Percentiles rank a stretch among this genome's conserved stretches.
Evolutionary conservation across 1,284 basidiomycete genomes (phyloP).

Genomic region (Tilletia walkeri): DNA sequence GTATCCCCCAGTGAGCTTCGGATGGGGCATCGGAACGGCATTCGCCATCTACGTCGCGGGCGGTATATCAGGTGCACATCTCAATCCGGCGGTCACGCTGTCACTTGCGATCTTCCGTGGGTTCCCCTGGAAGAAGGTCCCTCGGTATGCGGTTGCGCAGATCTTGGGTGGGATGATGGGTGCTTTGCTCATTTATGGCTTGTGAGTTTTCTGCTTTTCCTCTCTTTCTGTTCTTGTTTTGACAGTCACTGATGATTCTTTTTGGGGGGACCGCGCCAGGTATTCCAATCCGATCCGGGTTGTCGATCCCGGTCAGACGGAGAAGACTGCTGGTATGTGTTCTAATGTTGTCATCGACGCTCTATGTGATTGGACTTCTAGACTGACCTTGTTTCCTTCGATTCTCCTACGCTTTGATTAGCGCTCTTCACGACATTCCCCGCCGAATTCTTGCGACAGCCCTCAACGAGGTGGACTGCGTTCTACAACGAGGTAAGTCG

Average conservation of each 20-base stretch:
- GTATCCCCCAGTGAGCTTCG: background rate
- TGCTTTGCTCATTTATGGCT: slow-evolving; percentile 8
- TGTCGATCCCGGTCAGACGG: slow-evolving; percentile 40
- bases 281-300: slow-evolving; percentile 23
- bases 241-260: background rate
- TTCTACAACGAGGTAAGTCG: slow-evolving; percentile 27
- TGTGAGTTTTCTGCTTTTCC: background rate
- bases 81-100: slow-evolving; percentile 59
- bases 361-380: too few relatives aligned
- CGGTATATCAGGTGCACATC: background rate
- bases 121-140: slow-evolving; percentile 65
- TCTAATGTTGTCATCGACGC: too few relatives aligned
- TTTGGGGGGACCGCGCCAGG: background rate
- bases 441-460: slow-evolving; percentile 17
- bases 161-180: background rate
- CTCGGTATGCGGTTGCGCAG: slow-evolving; percentile 6
- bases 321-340: slow-evolving; percentile 17
- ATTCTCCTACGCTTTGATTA: background rate
- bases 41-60: background rate
- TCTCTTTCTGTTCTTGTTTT: background rate
- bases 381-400: too few relatives aligned
- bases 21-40: slow-evolving; percentile 5
- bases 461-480: slow-evolving; percentile 6
- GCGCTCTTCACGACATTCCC: slow-evolving; percentile 22
- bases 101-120: slow-evolving; percentile 67